Evolutionary conservation across 768 basidiomycete genomes (phyloP).

Genomic region (Mycena floridula): DNA sequence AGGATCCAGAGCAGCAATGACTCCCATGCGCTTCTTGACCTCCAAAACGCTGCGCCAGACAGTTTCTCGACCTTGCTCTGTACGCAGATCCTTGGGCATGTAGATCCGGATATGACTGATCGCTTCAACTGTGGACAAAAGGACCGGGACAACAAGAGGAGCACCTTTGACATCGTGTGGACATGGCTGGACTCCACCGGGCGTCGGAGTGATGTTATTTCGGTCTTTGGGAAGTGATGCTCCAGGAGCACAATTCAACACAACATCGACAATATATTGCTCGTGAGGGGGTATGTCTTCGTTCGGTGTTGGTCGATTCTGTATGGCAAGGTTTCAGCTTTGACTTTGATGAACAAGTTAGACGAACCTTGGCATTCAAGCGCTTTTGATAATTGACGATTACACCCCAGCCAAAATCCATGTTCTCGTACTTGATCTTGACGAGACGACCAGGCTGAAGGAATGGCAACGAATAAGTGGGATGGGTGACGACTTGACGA

Average conservation of each 20-base stretch:
- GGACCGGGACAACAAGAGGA: conserved; percentile 82
- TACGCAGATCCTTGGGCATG: conserved; percentile 86
- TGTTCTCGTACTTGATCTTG: conserved; percentile 77
- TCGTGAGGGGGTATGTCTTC: conserved; percentile 78
- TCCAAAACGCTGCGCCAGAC: conserved; percentile 88
- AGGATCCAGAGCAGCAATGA: conserved; percentile 84
- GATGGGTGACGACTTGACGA: conserved; percentile 89
- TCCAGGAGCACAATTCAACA: conserved; percentile 72
- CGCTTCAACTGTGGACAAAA: conserved; percentile 80
- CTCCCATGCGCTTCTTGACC: conserved; percentile 86
- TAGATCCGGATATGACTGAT: conserved; percentile 84
- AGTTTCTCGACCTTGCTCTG: conserved; percentile 68
- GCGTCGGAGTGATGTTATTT: conserved; percentile 46
- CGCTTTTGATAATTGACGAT: conserved; percentile 91
- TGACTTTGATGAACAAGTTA: not conserved
- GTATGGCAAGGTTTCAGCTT: not conserved
- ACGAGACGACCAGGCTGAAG: conserved; percentile 90
- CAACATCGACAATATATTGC: conserved; percentile 90
- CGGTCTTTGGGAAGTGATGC: conserved; percentile 55
- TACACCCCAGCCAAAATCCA: conserved; percentile 96
- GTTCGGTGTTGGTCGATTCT: conserved; percentile 65
- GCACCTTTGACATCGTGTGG: conserved; percentile 64
- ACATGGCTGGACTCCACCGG: conserved; percentile 74
- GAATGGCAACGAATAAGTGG: conserved; percentile 92
- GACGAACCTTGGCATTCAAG: conserved; percentile 64